Conservation (phyloP, 2,329 filamentous ascomycete species). For the Apiospora marii region DNA sequence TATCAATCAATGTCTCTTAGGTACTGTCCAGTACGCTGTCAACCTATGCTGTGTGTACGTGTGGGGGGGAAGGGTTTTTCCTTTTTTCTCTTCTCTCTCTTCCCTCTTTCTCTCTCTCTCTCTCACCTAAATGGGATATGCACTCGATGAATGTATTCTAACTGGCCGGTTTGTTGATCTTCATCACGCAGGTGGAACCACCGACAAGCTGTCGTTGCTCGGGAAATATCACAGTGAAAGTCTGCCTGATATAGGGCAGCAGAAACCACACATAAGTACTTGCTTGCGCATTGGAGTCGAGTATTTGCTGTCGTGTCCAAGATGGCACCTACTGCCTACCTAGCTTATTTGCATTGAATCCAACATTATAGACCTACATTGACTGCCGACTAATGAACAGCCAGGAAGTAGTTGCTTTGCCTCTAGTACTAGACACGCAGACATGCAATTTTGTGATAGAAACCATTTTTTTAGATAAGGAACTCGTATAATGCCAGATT, state of each 20-base stretch:
- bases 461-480: not conserved
- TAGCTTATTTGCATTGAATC: too few species aligned
- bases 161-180: not conserved
- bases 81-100: too few species aligned
- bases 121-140: not conserved
- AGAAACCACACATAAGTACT: not conserved
- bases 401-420: too few species aligned
- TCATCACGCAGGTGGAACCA: constrained; percentile 14
- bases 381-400: too few species aligned
- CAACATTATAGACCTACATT: too few species aligned
- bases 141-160: constrained; percentile 11
- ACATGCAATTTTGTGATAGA: not conserved
- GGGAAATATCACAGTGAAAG: not conserved
- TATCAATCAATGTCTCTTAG: too few species aligned
- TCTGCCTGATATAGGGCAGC: not conserved
- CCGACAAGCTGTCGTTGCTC: not conserved
- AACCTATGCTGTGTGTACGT: not conserved
- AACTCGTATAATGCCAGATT: not conserved
- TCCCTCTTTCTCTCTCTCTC: not conserved
- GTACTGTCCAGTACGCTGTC: not conserved
- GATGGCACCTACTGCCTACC: too few species aligned
- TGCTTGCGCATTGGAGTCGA: not conserved
- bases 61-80: too few species aligned
- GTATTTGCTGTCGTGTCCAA: not conserved
- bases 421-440: too few species aligned